A percentile compares a stretch with the other conserved stretches of the same genome.
Conservation (phyloP, 2,329 filamentous ascomycete genomes). For the Blastomyces gilchristii region DNA sequence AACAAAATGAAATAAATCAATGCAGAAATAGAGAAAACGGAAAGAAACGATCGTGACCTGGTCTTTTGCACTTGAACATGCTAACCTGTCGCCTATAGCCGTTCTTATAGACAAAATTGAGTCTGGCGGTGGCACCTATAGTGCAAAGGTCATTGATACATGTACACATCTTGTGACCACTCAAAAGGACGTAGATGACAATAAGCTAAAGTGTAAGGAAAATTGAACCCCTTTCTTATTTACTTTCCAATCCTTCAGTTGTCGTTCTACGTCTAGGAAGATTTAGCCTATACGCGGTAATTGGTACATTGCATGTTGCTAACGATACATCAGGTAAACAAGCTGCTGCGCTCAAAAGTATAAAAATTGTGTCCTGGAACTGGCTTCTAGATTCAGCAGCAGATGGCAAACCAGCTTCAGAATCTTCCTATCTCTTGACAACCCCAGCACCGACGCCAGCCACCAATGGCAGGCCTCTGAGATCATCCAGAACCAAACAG, state of each 20-base stretch:
- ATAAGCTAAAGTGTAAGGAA: slow-evolving; percentile 27
- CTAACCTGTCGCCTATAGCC: slow-evolving; percentile 16
- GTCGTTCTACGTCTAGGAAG: not conserved
- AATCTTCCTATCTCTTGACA: slow-evolving; percentile 30
- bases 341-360: slow-evolving; percentile 37
- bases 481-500: slow-evolving; percentile 5
- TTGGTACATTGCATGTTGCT: not conserved
- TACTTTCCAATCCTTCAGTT: slow-evolving; percentile 3
- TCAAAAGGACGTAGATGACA: slow-evolving; percentile 29
- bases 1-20: not conserved
- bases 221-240: not conserved
- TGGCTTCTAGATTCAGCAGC: slow-evolving; percentile 53
- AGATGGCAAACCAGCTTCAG: slow-evolving; percentile 32
- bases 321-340: slow-evolving; percentile 26
- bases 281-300: too few species aligned
- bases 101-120: slow-evolving; percentile 27
- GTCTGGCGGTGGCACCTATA: slow-evolving; percentile 27
- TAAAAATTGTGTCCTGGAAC: slow-evolving; percentile 48
- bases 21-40: not conserved
- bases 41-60: not conserved
- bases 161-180: slow-evolving; percentile 34
- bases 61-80: not conserved
- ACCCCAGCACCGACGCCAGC: slow-evolving; percentile 9
- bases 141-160: slow-evolving; percentile 20
- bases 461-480: not conserved